Conservation (phyloP, 2,329 filamentous ascomycete species). For the Didymella pinodella region DNA sequence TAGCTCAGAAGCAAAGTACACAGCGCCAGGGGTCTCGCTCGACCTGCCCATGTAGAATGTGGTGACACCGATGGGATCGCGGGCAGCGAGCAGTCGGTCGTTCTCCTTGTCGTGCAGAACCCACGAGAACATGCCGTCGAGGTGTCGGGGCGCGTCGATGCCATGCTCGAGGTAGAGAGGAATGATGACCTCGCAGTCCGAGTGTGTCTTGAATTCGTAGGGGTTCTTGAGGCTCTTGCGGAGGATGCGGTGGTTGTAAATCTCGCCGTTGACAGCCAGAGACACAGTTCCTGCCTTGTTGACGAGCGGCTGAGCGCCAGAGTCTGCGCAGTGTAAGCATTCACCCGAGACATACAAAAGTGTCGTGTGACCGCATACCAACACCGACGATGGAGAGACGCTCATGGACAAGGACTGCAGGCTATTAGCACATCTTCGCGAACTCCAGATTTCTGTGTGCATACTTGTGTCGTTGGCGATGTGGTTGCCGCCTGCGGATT, state of each 20-base stretch:
- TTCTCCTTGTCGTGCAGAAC: constrained; percentile 95
- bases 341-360: constrained; percentile 1
- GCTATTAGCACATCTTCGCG: constrained; percentile 30
- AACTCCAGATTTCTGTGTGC: constrained; percentile 20
- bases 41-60: constrained; percentile 95
- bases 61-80: constrained; percentile 96
- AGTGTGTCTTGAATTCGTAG: constrained; percentile 98
- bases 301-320: constrained; percentile 92
- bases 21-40: constrained; percentile 79
- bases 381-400: constrained; percentile 97
- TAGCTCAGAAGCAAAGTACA: constrained; percentile 96
- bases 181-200: constrained; percentile 98
- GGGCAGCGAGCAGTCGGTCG: constrained; percentile 90
- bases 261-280: constrained; percentile 98
- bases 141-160: constrained; percentile 87
- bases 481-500: constrained; percentile 78
- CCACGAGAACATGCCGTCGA: constrained; percentile 99
- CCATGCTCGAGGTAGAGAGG: constrained; percentile 95
- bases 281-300: constrained; percentile 88
- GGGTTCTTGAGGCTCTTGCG: constrained; percentile 83
- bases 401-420: constrained; percentile 84
- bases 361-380: constrained; percentile 65
- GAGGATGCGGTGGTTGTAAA: constrained; percentile 98
- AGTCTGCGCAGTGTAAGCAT: constrained; percentile 66
- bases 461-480: constrained; percentile 90